Evolutionary conservation across 2,329 filamentous ascomycete genomes (phyloP), one percentile per base, ranked within the genome.

Genomic region (Stromatinia cepivora): DNA sequence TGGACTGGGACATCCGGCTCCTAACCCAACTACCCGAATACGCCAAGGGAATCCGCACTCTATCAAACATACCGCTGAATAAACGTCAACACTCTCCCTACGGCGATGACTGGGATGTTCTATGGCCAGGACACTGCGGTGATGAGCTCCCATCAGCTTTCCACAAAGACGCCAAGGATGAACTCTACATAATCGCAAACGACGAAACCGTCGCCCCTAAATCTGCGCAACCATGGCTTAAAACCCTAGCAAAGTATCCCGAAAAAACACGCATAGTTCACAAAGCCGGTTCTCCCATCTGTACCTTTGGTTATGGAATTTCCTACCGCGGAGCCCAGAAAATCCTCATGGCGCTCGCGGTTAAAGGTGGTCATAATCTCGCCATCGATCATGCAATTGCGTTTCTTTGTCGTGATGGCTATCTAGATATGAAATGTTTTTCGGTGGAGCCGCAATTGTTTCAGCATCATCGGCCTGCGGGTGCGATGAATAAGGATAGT

Each of bases 271-370:
- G 79, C 3, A 71, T 77, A 3, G 73, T 79, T 10, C 77, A 78
- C 67, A 71, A 72, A 42, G 74, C 75, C 8, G 71, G 71, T 0
- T 72, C 73, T 9, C 75, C 75, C 1, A 73, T 78, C 39, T 80
- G 79, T 70, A 75, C 76, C 6, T 79, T 79, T 69, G 75, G 78
- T 2, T 80, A 80, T 58, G 79, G 76, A 1, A 71, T 81, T 20
- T 78, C 78, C 0, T 73, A 72, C 17, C 70, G 70, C 13, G 73
- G 73, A 28, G 73, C 73, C 8, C 84, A 87, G 75, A 89, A 89
- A 78, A 86, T 89, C 36, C 84, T 87, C 70, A 88, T 86, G 79
- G 86, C 88, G 72, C 81, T 88, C 13, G 87, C 86, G 66, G 56
- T 72, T 22, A 76, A 78, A 66, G 74, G 74, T 15, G 52, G 42